Evolutionary conservation across 2,329 filamentous ascomycete genomes (phyloP).

Genomic region (Colletotrichum cuscutae): DNA sequence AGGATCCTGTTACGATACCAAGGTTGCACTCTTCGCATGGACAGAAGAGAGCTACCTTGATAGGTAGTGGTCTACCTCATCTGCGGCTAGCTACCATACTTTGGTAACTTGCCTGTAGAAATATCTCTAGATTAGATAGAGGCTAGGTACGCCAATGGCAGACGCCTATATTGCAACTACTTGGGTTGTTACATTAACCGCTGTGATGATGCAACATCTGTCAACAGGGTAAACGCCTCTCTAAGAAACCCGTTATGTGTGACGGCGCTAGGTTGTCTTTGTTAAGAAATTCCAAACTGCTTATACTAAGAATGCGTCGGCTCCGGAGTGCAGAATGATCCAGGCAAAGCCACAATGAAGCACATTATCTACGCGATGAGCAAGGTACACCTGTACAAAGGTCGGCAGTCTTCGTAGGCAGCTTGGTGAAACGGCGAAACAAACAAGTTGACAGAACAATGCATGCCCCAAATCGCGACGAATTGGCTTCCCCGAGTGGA

Average conservation of each 20-base stretch:
- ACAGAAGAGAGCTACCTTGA: not conserved
- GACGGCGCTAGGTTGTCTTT: not conserved
- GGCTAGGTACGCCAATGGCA: not conserved
- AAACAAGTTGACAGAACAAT: not conserved
- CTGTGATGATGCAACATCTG: not conserved
- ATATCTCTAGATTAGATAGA: not conserved
- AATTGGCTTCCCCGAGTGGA: not conserved
- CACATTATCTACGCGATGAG: not conserved
- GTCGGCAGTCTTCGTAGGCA: not conserved
- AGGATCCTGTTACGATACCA: constrained; percentile 16
- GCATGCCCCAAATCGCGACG: not conserved
- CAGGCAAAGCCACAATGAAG: not conserved
- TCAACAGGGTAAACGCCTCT: not conserved
- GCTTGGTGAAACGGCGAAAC: not conserved
- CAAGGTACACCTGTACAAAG: not conserved
- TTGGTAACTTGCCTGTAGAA: not conserved
- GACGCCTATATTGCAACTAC: not conserved
- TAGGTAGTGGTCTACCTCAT: not conserved
- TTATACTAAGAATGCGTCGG: not conserved
- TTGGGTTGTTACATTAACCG: not conserved
- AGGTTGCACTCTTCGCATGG: not conserved
- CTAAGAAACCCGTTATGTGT: not conserved
- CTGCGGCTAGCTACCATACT: not conserved
- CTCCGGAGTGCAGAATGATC: not conserved
- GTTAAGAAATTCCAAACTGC: not conserved